These are phyloP conservation scores for Paraconiothyrium sp. DNA, from an alignment of 2,329 filamentous ascomycete genomes.

Conservation along the genomic window DNA sequence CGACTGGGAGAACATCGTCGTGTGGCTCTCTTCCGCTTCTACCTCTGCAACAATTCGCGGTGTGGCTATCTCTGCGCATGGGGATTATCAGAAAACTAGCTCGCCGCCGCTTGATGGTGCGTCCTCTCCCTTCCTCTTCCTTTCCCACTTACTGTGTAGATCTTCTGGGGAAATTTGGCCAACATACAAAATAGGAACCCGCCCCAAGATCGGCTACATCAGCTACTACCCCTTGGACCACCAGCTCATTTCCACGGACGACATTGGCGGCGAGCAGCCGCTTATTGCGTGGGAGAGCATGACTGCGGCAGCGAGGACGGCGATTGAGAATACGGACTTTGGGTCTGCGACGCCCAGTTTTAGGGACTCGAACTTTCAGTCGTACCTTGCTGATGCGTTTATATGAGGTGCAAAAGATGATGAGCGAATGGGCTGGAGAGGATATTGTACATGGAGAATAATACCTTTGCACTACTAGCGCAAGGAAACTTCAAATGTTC, in stretches of 20 bases:
- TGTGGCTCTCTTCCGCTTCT: slow-evolving; percentile 59
- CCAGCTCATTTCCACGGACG: slow-evolving; percentile 54
- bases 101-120: slow-evolving; percentile 50
- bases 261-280: slow-evolving; percentile 56
- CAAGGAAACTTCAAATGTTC: no score
- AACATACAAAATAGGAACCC: slow-evolving; percentile 26
- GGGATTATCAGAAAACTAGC: slow-evolving; percentile 57
- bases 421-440: background rate
- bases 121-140: background rate
- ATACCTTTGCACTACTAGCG: background rate
- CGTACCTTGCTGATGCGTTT: slow-evolving; percentile 52
- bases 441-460: background rate
- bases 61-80: slow-evolving; percentile 64
- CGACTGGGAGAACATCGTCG: slow-evolving; percentile 66
- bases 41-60: slow-evolving; percentile 56
- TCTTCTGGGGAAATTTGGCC: no score
- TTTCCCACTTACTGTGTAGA: background rate
- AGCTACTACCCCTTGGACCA: slow-evolving; percentile 61
- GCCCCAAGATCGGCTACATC: slow-evolving; percentile 60
- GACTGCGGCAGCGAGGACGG: slow-evolving; percentile 52
- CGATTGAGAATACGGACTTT: slow-evolving; percentile 59
- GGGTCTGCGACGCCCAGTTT: slow-evolving; percentile 59
- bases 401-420: slow-evolving; percentile 20
- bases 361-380: slow-evolving; percentile 57
- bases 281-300: slow-evolving; percentile 62